These are phyloP conservation scores for Ocimum tenuiflorum DNA, from an alignment of 257 asterid species.

Conservation along the genomic window DNA sequence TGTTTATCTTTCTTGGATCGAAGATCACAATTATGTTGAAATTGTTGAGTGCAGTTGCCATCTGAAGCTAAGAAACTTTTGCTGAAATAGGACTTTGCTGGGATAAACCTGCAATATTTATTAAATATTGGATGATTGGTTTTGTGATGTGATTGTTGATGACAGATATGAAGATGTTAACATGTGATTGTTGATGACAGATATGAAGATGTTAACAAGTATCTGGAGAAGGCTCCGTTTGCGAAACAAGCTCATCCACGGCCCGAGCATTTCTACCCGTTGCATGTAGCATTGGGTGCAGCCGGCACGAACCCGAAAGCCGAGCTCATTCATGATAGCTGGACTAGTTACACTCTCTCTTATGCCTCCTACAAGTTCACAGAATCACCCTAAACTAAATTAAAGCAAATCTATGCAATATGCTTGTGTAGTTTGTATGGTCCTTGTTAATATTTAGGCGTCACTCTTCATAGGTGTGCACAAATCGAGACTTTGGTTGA, in stretches of 20 bases:
- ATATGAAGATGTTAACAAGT: conserved; percentile 59
- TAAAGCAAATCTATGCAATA: no score
- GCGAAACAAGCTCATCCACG: conserved; percentile 64
- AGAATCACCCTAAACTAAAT: conserved; percentile 11
- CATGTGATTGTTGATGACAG: conserved; percentile 33
- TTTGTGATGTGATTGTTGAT: no score
- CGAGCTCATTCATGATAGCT: conserved; percentile 57
- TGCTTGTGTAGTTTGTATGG: background rate
- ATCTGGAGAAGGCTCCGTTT: conserved; percentile 53
- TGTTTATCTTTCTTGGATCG: no score
- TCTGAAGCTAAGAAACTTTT: no score
- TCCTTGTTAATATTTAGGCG: background rate
- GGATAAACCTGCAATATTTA: no score
- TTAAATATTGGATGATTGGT: background rate
- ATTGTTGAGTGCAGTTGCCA: background rate
- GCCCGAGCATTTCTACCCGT: conserved; percentile 65
- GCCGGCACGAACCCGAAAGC: conserved; percentile 57
- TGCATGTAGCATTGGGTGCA: conserved; percentile 65
- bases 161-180: conserved; percentile 66
- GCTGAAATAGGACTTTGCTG: no score
- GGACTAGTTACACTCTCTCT: conserved; percentile 50
- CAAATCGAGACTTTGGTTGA: no score
- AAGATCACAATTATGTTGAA: background rate
- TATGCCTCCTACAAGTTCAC: conserved; percentile 68
- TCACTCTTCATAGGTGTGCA: no score